These are phyloP conservation scores for Ochetophila trinervis DNA, from an alignment of 306 rosid genomes.

Conservation along the genomic window DNA sequence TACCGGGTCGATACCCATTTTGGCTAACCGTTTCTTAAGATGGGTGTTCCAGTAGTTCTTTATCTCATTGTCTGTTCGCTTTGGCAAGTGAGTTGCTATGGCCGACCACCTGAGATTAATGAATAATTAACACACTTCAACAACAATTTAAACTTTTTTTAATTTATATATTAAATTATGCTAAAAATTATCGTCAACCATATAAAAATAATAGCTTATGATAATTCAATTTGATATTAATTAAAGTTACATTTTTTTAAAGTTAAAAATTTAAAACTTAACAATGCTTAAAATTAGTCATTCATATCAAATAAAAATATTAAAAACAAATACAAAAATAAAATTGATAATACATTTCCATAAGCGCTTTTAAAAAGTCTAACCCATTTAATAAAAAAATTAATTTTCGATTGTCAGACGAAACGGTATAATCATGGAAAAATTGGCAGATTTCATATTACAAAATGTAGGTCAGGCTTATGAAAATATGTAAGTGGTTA, in stretches of 20 bases:
- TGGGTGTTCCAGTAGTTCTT: slow-evolving; percentile 99
- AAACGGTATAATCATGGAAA: slow-evolving; percentile 29
- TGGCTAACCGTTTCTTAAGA: slow-evolving; percentile 85
- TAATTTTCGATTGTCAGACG: slow-evolving; percentile 31
- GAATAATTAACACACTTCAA: too few species aligned
- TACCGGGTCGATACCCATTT: slow-evolving; percentile 95
- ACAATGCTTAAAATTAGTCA: too few species aligned
- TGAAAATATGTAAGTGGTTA: slow-evolving; percentile 20
- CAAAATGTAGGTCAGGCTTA: too few species aligned
- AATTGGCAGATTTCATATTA: slow-evolving; percentile 27
- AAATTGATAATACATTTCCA: too few species aligned
- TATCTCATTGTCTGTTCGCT: slow-evolving; percentile 94
- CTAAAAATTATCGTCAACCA: slow-evolving; percentile 3
- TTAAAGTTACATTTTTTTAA: too few species aligned
- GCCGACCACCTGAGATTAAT: slow-evolving; percentile 99
- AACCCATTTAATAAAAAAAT: slow-evolving; percentile 18
- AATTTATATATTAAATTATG: neutral
- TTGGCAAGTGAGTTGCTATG: slow-evolving; percentile 96
- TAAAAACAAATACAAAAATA: too few species aligned
- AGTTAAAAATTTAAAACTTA: too few species aligned
- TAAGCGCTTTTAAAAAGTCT: too few species aligned
- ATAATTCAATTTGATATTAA: too few species aligned
- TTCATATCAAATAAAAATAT: too few species aligned
- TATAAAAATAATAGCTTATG: too few species aligned
- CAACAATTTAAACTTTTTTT: too few species aligned